Evolutionary conservation across 805 yeast species (phyloP), one percentile per base, ranked within the genome.

Genomic region (Debaryomyces tyrocola): DNA sequence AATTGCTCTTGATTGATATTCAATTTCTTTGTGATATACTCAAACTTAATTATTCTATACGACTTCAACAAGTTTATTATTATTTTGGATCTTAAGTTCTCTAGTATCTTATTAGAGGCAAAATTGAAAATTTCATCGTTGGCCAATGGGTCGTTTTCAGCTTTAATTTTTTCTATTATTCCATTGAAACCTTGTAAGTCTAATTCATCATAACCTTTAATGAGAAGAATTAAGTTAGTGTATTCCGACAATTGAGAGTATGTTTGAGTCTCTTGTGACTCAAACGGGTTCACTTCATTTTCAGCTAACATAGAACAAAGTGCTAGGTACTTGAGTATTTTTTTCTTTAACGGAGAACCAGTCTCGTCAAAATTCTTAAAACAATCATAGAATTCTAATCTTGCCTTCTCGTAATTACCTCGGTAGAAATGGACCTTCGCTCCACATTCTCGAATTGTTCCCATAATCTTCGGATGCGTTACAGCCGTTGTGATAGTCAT

Each of bases 391-490:
- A 83, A 83, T 12, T 90, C 92, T 33, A 84, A 75, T 8, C 83
- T 69, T 0, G 88, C 90, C 41, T 62, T 63, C 29, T 76, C 80
- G 70, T 77, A 87, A 50, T 82, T 79, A 11, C 76, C 77, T 41
- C 79, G 76, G 49, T 78, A 71, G 75, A 87, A 82, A 41, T 79
- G 76, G 51, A 87, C 74, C 44, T 81, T 77, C 2, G 90, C 96
- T 0, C 90, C 88, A 52, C 89, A 83, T 60, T 87, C 92, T 50
- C 81, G 76, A 20, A 88, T 77, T n/a, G 84, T 78, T 1, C 92
- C 96, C 62, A 83, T 70, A 21, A 85, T 82, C 40, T 77, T 71
- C 1, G 95, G 90, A 57, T 89, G 95, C 1, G 90, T 86, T 2
- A 86, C 83, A 2, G 88, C 86, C 0, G 83, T 70, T 6, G 78